Conservation (phyloP, 805 yeast species). For the Barnettozyma vustinii region DNA sequence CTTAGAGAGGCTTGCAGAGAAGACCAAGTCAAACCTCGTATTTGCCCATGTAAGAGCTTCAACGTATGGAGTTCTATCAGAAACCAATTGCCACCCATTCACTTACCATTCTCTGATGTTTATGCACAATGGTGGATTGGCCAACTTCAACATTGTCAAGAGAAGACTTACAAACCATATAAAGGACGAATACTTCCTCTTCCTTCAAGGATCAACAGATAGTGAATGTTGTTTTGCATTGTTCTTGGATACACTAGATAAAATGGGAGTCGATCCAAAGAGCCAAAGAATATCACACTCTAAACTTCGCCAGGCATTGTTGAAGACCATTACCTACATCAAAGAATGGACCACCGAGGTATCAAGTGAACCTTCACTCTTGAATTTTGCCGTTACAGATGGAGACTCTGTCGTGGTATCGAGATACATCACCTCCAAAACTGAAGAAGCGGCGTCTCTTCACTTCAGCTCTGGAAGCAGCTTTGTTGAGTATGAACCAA, state of each 20-base stretch:
- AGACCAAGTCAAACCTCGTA: constrained; percentile 77
- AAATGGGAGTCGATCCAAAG: constrained; percentile 71
- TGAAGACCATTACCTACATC: constrained; percentile 67
- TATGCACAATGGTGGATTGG: constrained; percentile 95
- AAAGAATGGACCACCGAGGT: constrained; percentile 70
- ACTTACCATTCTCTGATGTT: constrained; percentile 82
- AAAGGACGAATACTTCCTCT: constrained; percentile 72
- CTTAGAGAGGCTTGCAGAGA: constrained; percentile 76
- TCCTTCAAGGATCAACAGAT: constrained; percentile 91
- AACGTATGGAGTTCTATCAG: constrained; percentile 89
- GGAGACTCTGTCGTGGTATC: constrained; percentile 83
- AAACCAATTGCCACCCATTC: constrained; percentile 97
- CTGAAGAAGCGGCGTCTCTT: constrained; percentile 94
- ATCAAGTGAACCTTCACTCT: constrained; percentile 72
- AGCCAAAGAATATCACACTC: constrained; percentile 46
- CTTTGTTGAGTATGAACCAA: constrained; percentile 85
- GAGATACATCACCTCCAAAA: constrained; percentile 80
- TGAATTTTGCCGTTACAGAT: constrained; percentile 94
- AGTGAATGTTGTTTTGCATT: constrained; percentile 93
- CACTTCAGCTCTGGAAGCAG: constrained; percentile 92
- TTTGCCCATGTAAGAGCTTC: constrained; percentile 97
- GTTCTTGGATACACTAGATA: constrained; percentile 68
- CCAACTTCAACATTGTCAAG: constrained; percentile 69
- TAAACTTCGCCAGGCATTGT: constrained; percentile 59
- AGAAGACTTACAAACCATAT: constrained; percentile 65